Base-by-base conservation (phyloP, 257 asterid species). In the Thymus quinquecostatus region DNA sequence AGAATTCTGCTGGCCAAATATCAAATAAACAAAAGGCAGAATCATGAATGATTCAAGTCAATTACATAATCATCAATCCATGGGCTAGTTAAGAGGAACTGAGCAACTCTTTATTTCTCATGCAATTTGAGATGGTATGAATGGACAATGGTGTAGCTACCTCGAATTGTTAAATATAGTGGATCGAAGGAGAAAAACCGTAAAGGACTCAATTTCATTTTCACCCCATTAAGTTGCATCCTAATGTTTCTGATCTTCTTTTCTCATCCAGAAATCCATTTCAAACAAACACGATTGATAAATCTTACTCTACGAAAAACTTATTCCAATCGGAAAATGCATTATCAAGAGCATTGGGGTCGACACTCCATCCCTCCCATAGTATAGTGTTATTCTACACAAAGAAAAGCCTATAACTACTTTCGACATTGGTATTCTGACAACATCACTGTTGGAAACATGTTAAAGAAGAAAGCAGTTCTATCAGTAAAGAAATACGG, bases 1-100 rank as follows among this genome's bases (percentile, higher is more conserved):
- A 60, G 34, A 47, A 27, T 45, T 29, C 45, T 36, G 73, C 73
- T 13, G n/a, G 28, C 68, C 60, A 73, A 21, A 73, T 56, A 38
- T 38, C 41, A 38, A 48, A n/a, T 57, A 44, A 65, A 66, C 49
- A 48, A 44, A 72, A 57, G 6, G 41, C 34, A 44, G 41, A 45
- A 44, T 73, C 33, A 54, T n/a, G 34, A 64, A 43, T 10, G 45
- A 34, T 38, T 55, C 43, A 44, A 43, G 21, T 30, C 21, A 21
- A 21, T 21, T 27, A 55, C 32, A 60, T 48, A 29, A 45, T 51
- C 10, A 47, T 57, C 21, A 47, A 65, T 9, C 45, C 21, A 55
- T 44, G 43, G 71, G 55, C 28, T 54, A 27, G 27, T 38, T 28
- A 43, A 49, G 36, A 54, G 40, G 6, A 72, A 8, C 28, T 29